Conservation (phyloP, 768 basidiomycete genomes). For the Amyloporia xantha region DNA sequence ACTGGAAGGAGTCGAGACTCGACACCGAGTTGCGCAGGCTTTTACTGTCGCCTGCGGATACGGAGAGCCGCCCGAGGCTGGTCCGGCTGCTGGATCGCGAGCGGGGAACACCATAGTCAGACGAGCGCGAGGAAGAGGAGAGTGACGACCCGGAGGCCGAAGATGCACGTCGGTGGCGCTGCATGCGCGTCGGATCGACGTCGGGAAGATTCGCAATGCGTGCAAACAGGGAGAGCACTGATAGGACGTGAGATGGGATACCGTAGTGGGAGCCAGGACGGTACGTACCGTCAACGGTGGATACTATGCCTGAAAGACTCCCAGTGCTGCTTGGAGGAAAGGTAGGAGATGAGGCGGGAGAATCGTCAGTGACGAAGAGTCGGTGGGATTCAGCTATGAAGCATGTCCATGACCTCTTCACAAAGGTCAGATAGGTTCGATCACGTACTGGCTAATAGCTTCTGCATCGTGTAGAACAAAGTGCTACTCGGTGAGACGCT, state of each 20-base stretch:
- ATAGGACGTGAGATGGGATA: no score
- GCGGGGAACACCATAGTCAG: slow-evolving; percentile 23
- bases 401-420: neutral
- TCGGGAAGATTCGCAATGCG: slow-evolving; percentile 64
- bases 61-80: slow-evolving; percentile 21
- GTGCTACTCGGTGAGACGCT: slow-evolving; percentile 61
- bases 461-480: slow-evolving; percentile 68
- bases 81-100: slow-evolving; percentile 41
- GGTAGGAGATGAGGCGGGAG: slow-evolving; percentile 42
- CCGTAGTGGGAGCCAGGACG: no score
- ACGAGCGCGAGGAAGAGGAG: slow-evolving; percentile 40
- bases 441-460: slow-evolving; percentile 71
- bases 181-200: slow-evolving; percentile 73
- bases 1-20: slow-evolving; percentile 1
- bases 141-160: slow-evolving; percentile 44
- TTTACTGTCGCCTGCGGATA: neutral
- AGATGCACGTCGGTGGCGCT: slow-evolving; percentile 73
- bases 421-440: neutral
- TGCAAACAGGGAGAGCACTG: slow-evolving; percentile 77
- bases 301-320: slow-evolving; percentile 69
- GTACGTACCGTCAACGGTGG: slow-evolving; percentile 70
- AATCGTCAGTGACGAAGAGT: slow-evolving; percentile 69
- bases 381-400: slow-evolving; percentile 67
- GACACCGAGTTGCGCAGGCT: neutral
- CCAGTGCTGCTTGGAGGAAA: slow-evolving; percentile 35